These are phyloP conservation scores for Lachancea nothofagi DNA, from an alignment of 805 yeast genomes.

Conservation along the genomic window DNA sequence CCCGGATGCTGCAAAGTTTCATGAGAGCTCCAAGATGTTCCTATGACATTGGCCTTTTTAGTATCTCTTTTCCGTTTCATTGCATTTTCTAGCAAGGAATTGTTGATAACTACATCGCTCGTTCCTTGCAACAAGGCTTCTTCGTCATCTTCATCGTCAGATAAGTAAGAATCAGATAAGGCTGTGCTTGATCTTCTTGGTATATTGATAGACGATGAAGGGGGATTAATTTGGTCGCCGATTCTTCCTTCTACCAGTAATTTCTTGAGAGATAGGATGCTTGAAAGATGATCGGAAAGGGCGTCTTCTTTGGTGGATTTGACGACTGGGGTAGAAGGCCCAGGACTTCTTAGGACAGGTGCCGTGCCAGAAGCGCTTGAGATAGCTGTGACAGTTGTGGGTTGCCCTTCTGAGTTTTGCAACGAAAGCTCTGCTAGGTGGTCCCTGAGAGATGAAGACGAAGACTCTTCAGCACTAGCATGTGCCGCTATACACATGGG, in stretches of 20 bases:
- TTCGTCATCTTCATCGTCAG: constrained; percentile 9
- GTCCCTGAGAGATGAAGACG: constrained; percentile 14
- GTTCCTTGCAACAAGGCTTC: constrained; percentile 8
- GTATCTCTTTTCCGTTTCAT: constrained; percentile 9
- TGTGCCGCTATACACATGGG: constrained; percentile 8
- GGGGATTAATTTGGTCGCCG: constrained; percentile 5
- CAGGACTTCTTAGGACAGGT: constrained; percentile 17
- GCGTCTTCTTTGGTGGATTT: constrained; percentile 21
- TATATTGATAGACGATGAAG: constrained; percentile 3
- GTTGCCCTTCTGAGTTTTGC: constrained; percentile 9
- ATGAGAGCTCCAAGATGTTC: constrained; percentile 1
- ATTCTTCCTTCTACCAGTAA: constrained; percentile 14
- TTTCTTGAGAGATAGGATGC: constrained; percentile 21
- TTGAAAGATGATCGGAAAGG: constrained; percentile 10
- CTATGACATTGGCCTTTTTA: constrained; percentile 1
- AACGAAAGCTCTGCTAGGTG: constrained; percentile 20
- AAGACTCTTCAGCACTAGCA: constrained; percentile 10
- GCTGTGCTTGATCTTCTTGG: constrained; percentile 7
- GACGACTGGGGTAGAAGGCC: constrained; percentile 23
- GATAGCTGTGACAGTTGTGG: neutral
- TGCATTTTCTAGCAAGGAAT: constrained; percentile 10
- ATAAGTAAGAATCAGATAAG: constrained; percentile 3
- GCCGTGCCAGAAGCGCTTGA: constrained; percentile 6
- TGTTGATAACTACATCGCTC: constrained; percentile 10
- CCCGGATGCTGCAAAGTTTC: constrained; percentile 13